A percentile compares a stretch with the other conserved stretches of the same genome.
Conservation (phyloP, 176 grass and related monocot genomes). For the Rhipidocladum racemiflorum region DNA sequence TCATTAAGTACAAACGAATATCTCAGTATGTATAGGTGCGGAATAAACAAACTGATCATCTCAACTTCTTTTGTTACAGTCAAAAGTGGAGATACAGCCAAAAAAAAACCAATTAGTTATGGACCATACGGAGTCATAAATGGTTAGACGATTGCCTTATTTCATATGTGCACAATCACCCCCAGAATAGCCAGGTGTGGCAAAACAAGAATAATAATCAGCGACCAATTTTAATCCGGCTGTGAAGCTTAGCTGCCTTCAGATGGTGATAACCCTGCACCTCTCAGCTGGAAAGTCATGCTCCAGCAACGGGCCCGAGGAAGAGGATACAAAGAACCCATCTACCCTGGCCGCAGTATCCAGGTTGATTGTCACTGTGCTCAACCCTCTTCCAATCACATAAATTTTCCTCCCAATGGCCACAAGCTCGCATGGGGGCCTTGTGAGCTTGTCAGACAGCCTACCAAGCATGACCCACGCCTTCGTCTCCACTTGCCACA, state of each 20-base stretch:
- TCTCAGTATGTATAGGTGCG: background rate
- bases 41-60: background rate
- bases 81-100: background rate
- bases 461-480: slow-evolving; percentile 57
- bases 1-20: background rate
- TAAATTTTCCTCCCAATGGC: slow-evolving; percentile 52
- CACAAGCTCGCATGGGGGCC: slow-evolving; percentile 37
- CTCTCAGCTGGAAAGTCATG: slow-evolving; percentile 48
- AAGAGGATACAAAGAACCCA: slow-evolving; percentile 43
- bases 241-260: slow-evolving; percentile 12
- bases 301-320: slow-evolving; percentile 32
- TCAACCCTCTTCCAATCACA: slow-evolving; percentile 53
- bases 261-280: slow-evolving; percentile 66
- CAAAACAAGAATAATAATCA: background rate
- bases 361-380: slow-evolving; percentile 44
- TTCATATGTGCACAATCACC: slow-evolving; percentile 5
- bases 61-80: background rate
- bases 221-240: no score
- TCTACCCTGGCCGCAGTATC: slow-evolving; percentile 46
- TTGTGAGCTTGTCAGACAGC: slow-evolving; percentile 47
- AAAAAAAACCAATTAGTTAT: background rate
- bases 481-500: slow-evolving; percentile 44
- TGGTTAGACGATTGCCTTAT: no score
- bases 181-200: no score
- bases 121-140: background rate